phyloP scores from a whole-genome alignment of 1,284 basidiomycete genomes.

The Sphagnurus paluster region DNA sequence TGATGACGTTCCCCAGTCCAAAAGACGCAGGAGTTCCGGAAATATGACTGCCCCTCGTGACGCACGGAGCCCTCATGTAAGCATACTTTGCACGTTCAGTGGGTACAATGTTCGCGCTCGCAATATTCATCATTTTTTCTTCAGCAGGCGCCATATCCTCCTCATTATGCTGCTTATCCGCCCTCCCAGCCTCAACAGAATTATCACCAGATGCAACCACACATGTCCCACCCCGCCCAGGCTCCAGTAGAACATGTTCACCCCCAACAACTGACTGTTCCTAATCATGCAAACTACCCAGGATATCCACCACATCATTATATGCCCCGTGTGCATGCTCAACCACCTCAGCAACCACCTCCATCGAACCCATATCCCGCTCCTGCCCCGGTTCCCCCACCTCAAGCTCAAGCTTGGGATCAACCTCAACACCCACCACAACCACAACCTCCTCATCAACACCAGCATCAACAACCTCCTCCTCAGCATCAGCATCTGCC shows the following conservation, averaged over 20 bases:
- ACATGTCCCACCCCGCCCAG: conserved; percentile 27
- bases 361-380: conserved; percentile 37
- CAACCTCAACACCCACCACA: conserved; percentile 29
- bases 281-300: conserved; percentile 33
- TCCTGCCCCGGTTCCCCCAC: conserved; percentile 31
- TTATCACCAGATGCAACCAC: conserved; percentile 34
- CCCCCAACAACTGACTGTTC: conserved; percentile 31
- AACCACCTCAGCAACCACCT: conserved; percentile 29
- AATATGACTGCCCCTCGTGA: conserved; percentile 35
- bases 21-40: conserved; percentile 34
- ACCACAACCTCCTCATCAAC: conserved; percentile 24
- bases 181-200: conserved; percentile 33
- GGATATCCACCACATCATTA: conserved; percentile 36
- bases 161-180: conserved; percentile 37
- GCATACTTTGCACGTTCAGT: conserved; percentile 16
- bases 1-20: conserved; percentile 37
- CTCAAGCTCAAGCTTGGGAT: conserved; percentile 36
- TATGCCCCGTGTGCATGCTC: conserved; percentile 30
- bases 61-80: conserved; percentile 37
- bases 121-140: conserved; percentile 7
- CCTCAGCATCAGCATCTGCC: conserved; percentile 24
- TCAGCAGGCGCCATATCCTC: conserved; percentile 28
- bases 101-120: conserved; percentile 12
- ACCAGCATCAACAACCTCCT: conserved; percentile 28
- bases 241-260: conserved; percentile 37